phyloP scores from a whole-genome alignment of 108 stramenopile species.

The Cyclotella cryptica region DNA sequence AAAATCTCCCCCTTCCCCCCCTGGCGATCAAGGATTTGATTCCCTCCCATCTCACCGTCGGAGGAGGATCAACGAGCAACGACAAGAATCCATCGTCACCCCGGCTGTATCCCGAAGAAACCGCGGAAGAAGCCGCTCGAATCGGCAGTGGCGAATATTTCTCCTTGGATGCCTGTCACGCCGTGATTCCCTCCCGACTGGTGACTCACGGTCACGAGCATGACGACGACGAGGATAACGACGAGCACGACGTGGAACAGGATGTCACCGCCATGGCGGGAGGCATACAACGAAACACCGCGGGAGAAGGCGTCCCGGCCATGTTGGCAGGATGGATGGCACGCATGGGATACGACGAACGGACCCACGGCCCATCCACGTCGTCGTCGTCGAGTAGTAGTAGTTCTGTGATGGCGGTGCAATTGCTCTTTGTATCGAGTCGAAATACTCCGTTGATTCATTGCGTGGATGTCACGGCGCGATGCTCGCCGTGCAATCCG shows the following conservation, averaged over 20 bases:
- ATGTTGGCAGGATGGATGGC: conserved; percentile 46
- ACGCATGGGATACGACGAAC: too few species aligned
- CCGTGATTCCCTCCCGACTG: conserved; percentile 23
- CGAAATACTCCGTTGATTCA: conserved; percentile 69
- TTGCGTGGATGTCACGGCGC: conserved; percentile 79
- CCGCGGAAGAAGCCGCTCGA: conserved; percentile 9
- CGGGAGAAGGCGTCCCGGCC: conserved; percentile 30
- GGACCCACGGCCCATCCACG: too few species aligned
- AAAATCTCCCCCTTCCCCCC: conserved; percentile 71
- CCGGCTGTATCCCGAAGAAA: conserved; percentile 30
- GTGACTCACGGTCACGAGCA: neutral
- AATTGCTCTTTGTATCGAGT: conserved; percentile 78
- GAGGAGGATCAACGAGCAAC: conserved; percentile 3
- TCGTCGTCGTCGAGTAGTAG: too few species aligned
- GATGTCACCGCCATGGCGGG: neutral
- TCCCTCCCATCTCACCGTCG: conserved; percentile 43
- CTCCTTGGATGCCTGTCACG: conserved; percentile 22
- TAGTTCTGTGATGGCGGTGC: conserved; percentile 69
- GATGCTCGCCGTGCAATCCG: conserved; percentile 73
- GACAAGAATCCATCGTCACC: neutral
- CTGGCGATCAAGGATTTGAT: conserved; percentile 77
- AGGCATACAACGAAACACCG: neutral
- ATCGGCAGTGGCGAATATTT: conserved; percentile 50
- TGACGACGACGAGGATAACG: neutral
- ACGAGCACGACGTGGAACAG: too few species aligned